Percentiles rank a stretch among this genome's conserved stretches.
These are phyloP conservation scores for Massospora cicadina DNA, from an alignment of 371 early-diverging fungal species.

Conservation along the genomic window DNA sequence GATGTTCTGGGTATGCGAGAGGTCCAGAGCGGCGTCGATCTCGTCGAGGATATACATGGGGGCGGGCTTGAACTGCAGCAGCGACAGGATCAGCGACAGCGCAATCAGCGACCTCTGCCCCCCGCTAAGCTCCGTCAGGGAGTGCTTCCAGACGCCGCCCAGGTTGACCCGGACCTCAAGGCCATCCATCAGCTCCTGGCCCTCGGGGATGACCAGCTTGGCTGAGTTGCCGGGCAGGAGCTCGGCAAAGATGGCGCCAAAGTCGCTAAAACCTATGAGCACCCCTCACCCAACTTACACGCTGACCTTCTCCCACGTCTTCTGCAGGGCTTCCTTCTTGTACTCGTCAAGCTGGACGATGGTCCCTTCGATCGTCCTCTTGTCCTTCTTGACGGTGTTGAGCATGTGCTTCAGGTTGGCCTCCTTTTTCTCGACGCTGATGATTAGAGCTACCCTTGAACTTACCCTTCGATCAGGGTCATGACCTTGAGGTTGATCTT, in stretches of 20 bases:
- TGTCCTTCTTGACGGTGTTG: constrained; percentile 74
- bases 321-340: constrained; percentile 72
- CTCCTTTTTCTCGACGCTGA: constrained; percentile 80
- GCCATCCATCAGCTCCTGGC: constrained; percentile 62
- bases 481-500: constrained; percentile 87
- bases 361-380: constrained; percentile 87
- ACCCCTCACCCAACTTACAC: constrained; percentile 23
- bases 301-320: constrained; percentile 84
- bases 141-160: constrained; percentile 96
- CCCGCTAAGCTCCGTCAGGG: constrained; percentile 94
- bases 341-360: constrained; percentile 72
- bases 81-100: constrained; percentile 88
- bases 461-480: constrained; percentile 78
- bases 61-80: constrained; percentile 97
- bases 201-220: constrained; percentile 69
- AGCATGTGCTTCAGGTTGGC: constrained; percentile 65
- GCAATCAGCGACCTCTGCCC: constrained; percentile 97
- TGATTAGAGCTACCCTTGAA: background rate
- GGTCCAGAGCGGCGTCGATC: constrained; percentile 98
- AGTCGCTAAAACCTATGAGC: constrained; percentile 37
- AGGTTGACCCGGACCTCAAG: constrained; percentile 90
- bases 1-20: constrained; percentile 98
- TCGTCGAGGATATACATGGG: constrained; percentile 99
- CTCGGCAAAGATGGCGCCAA: constrained; percentile 89
- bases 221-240: constrained; percentile 82